Evolutionary conservation across 2,329 filamentous ascomycete species (phyloP), one percentile per base, ranked within the genome.

Genomic region (Claviceps maximensis): DNA sequence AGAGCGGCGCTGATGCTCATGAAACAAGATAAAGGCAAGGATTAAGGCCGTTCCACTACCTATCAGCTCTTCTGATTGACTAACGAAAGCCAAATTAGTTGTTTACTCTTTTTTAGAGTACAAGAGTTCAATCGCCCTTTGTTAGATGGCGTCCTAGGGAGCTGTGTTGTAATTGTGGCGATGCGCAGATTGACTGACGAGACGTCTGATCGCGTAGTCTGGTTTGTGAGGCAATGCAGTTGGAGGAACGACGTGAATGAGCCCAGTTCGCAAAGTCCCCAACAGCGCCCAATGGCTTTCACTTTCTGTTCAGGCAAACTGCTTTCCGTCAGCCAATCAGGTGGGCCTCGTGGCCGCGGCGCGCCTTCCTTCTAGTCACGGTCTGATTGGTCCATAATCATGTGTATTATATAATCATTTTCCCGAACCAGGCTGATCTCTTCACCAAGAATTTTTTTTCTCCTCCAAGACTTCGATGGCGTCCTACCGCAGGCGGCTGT

Each of bases 1-100:
- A 50, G 50, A 44, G 53, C 50, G 53, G 36, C 47, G 48, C 17
- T 10, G 23, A 44, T 47, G 48, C 25, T 47, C 41, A 31, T 50
- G 10, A 21, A 44, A 42, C 25, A 2, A 27, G 33, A 40, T 47
- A 40, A 36, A 46, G 29, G 29, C 41, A 51, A 46, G 10, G 17
- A 17, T 23, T 25, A 42, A 36, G 36, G 47, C 9, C 12, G 46
- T 47, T 33, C n/a, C 46, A 47, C 47, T 41, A 17, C 33, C 47
- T 48, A 48, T 41, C 19, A 15, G 19, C 40, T 29, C 36, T 29
- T 27, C 13, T 45, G 25, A 29, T 38, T 31, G 17, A 17, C 47
- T 44, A 15, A 15, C 12, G 36, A 25, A 36, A 13, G 29, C 23
- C 47, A 10, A 29, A 29, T 41, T 12, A 19, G 25, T 31, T 17